Evolutionary conservation across 2,329 filamentous ascomycete species (phyloP).

Genomic region (Fusarium buxicola): DNA sequence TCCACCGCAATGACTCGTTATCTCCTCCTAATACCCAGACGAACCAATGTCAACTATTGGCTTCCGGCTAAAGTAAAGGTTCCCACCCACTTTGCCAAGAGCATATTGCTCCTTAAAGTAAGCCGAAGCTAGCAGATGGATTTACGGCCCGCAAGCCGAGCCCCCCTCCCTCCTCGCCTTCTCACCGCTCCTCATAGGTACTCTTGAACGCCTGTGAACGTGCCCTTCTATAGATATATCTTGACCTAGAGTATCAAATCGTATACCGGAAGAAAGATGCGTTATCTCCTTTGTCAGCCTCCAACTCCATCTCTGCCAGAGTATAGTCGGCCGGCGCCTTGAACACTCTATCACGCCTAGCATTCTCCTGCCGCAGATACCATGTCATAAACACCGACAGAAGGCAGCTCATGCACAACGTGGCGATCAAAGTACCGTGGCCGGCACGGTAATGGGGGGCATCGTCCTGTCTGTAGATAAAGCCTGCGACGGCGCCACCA

Average conservation of each 20-base stretch:
- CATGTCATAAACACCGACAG: slow-evolving; percentile 13
- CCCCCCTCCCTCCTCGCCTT: neutral
- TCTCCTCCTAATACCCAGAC: no score
- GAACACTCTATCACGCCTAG: slow-evolving; percentile 8
- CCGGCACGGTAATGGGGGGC: slow-evolving; percentile 13
- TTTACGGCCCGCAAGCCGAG: slow-evolving; percentile 7
- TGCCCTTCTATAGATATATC: no score
- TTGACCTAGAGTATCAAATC: neutral
- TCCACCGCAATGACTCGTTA: no score
- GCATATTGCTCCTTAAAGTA: neutral
- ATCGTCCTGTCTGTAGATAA: slow-evolving; percentile 11
- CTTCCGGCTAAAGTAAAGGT: no score
- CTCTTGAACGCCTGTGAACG: no score
- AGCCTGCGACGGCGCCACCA: slow-evolving; percentile 14
- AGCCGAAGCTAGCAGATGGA: neutral
- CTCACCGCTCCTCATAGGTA: no score
- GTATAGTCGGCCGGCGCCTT: slow-evolving; percentile 9
- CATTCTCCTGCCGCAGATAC: slow-evolving; percentile 16
- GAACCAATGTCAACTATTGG: no score
- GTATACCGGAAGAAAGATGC: slow-evolving; percentile 21
- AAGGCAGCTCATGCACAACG: slow-evolving; percentile 3
- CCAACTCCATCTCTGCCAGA: neutral
- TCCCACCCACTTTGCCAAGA: no score
- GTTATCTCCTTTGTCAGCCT: slow-evolving; percentile 14
- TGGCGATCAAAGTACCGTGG: slow-evolving; percentile 9